Evolutionary conservation across 202 grass and related monocot genomes (phyloP).

Genomic region (Dendrocalamus latiflorus): DNA sequence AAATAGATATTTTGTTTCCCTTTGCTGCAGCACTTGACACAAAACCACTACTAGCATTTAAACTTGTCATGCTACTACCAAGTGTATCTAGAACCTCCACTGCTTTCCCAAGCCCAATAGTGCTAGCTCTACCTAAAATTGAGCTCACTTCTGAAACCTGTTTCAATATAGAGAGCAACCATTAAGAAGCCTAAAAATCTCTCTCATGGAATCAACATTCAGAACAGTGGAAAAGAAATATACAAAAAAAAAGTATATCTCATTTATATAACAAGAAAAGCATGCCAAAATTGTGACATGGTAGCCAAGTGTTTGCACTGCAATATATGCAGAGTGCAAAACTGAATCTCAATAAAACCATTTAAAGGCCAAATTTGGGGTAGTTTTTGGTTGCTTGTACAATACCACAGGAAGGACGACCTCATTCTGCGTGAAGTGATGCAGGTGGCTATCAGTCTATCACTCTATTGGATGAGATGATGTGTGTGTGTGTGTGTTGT

Average conservation of each 20-base stretch:
- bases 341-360: background rate
- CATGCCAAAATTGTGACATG: background rate
- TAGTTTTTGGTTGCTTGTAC: background rate
- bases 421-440: background rate
- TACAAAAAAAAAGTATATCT: background rate
- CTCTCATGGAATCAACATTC: background rate
- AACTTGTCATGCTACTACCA: slow-evolving; percentile 90
- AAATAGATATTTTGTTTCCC: slow-evolving; percentile 78
- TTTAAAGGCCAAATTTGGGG: background rate
- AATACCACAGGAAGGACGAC: background rate
- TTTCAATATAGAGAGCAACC: slow-evolving; percentile 27
- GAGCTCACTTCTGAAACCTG: slow-evolving; percentile 91
- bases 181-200: slow-evolving; percentile 25
- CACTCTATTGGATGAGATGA: no score
- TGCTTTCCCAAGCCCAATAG: slow-evolving; percentile 75
- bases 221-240: background rate
- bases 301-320: background rate
- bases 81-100: slow-evolving; percentile 96
- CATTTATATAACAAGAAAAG: background rate
- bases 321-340: background rate
- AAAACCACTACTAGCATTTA: slow-evolving; percentile 69
- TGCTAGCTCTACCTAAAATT: slow-evolving; percentile 79
- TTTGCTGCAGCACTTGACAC: slow-evolving; percentile 53
- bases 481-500: no score
- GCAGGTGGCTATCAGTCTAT: background rate